Conservation (phyloP, 2,329 filamentous ascomycete species). For the Neobulgaria alba region DNA sequence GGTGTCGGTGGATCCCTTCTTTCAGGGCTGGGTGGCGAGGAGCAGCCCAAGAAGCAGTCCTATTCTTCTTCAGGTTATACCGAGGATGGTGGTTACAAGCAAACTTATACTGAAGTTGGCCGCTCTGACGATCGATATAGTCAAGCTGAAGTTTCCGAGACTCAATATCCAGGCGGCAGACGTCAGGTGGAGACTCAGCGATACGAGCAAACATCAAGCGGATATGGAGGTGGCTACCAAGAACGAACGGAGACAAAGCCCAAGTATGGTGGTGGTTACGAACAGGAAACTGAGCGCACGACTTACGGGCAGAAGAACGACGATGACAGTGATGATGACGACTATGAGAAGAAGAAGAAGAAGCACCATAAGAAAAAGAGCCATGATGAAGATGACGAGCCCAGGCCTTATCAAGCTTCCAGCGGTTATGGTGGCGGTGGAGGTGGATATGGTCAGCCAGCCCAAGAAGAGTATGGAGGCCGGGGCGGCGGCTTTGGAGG, state of each 20-base stretch:
- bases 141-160: slow-evolving; percentile 37
- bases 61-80: slow-evolving; percentile 45
- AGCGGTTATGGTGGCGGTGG: neutral
- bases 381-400: slow-evolving; percentile 7
- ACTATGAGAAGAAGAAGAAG: slow-evolving; percentile 23
- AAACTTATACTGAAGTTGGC: slow-evolving; percentile 54
- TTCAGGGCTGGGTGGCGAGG: slow-evolving; percentile 44
- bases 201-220: slow-evolving; percentile 40
- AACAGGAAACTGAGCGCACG: slow-evolving; percentile 45
- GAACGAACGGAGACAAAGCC: slow-evolving; percentile 47
- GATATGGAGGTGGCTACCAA: slow-evolving; percentile 48
- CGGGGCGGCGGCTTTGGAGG: slow-evolving; percentile 4
- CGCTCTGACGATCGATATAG: slow-evolving; percentile 33
- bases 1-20: slow-evolving; percentile 59
- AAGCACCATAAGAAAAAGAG: slow-evolving; percentile 24
- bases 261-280: slow-evolving; percentile 45
- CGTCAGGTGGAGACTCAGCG: slow-evolving; percentile 51
- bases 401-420: too few species aligned
- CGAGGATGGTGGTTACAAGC: slow-evolving; percentile 51
- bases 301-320: slow-evolving; percentile 33
- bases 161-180: slow-evolving; percentile 48
- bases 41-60: slow-evolving; percentile 40
- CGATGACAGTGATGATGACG: slow-evolving; percentile 23
- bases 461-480: neutral
- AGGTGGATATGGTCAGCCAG: neutral